These are phyloP conservation scores for Oryza rufipogon DNA, from an alignment of 176 grass and related monocot genomes.

Conservation along the genomic window DNA sequence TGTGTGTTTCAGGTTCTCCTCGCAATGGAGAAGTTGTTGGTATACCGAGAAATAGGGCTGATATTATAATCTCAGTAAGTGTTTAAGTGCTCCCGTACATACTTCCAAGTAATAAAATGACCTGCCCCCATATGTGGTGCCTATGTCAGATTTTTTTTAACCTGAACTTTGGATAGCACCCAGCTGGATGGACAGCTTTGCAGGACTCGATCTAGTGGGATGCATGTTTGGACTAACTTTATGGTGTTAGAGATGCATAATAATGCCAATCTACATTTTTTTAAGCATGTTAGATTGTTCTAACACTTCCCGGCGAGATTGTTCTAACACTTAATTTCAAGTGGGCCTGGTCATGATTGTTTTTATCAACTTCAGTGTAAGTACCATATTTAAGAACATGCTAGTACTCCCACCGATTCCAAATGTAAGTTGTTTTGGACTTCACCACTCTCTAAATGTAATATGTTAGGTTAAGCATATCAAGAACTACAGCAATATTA, in stretches of 20 bases:
- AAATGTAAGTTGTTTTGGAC: background rate
- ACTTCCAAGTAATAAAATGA: conserved; percentile 27
- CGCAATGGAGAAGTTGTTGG: conserved; percentile 66
- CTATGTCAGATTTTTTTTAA: background rate
- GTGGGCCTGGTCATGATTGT: background rate
- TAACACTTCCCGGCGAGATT: background rate
- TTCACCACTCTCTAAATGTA: background rate
- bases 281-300: background rate
- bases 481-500: background rate
- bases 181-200: background rate
- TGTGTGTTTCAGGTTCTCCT: conserved; percentile 64
- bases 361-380: background rate
- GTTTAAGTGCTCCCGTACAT: conserved; percentile 1
- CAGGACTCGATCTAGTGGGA: background rate
- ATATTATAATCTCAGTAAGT: conserved; percentile 84
- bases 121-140: background rate
- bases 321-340: background rate
- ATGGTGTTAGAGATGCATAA: conserved; percentile 12
- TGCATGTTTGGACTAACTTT: conserved; percentile 29
- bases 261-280: background rate
- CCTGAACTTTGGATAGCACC: conserved; percentile 15
- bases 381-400: background rate
- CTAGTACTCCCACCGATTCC: background rate
- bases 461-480: background rate
- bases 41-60: conserved; percentile 54